A percentile compares a stretch with the other conserved stretches of the same genome.
These are phyloP conservation scores for Sicyos edulis DNA, from an alignment of 306 rosid genomes.

Conservation along the genomic window DNA sequence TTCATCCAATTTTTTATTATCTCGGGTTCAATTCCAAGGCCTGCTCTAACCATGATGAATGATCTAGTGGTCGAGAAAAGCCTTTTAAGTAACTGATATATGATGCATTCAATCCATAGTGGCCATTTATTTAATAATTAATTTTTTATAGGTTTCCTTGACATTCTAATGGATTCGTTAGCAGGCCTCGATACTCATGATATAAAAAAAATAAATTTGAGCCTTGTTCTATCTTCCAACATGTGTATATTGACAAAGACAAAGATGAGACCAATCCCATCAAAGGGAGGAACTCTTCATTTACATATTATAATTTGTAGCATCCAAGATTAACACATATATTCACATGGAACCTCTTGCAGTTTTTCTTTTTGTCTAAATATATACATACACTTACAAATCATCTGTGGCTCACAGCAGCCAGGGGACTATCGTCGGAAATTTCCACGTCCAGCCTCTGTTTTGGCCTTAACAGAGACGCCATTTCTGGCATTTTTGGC, in stretches of 20 bases:
- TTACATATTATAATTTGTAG: constrained; percentile 8
- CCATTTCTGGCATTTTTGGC: constrained; percentile 50
- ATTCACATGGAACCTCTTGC: constrained; percentile 19
- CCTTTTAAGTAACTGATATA: too few relatives aligned
- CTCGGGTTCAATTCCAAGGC: neutral
- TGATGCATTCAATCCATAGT: too few relatives aligned
- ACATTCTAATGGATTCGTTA: too few relatives aligned
- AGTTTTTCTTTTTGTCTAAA: neutral
- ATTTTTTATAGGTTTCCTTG: too few relatives aligned
- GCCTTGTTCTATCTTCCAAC: neutral
- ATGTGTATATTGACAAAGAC: neutral
- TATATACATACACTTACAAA: constrained; percentile 8
- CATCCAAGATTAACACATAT: constrained; percentile 7
- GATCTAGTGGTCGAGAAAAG: too few relatives aligned
- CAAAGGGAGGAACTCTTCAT: constrained; percentile 10
- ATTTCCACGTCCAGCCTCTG: constrained; percentile 39
- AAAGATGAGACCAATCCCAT: constrained; percentile 17
- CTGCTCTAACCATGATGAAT: neutral
- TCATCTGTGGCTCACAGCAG: constrained; percentile 29
- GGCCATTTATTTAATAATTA: too few relatives aligned
- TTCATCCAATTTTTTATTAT: neutral
- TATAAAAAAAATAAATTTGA: too few relatives aligned
- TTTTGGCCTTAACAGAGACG: constrained; percentile 39
- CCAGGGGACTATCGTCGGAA: constrained; percentile 38
- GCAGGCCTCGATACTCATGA: too few relatives aligned